These are phyloP conservation scores for Taxillus chinensis DNA, from an alignment of 164 flowering plant species.

Conservation along the genomic window DNA sequence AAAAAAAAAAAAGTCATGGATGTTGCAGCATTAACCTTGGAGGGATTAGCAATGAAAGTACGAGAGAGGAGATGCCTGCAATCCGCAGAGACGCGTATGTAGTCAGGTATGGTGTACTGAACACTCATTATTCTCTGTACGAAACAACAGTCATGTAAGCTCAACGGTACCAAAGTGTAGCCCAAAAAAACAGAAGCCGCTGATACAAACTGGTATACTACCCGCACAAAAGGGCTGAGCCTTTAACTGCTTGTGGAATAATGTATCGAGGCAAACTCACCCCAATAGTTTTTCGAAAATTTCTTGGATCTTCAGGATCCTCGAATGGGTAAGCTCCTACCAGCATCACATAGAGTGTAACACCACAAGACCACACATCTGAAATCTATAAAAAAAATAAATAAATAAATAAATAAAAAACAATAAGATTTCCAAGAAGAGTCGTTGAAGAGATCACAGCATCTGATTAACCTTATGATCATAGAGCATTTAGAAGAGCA, in stretches of 20 bases:
- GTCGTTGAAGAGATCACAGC: too few relatives aligned
- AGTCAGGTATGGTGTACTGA: constrained; percentile 64
- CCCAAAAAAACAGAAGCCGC: not conserved
- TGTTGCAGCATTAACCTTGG: constrained; percentile 30
- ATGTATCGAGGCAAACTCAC: constrained; percentile 22
- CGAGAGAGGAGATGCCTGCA: constrained; percentile 52
- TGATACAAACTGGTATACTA: not conserved
- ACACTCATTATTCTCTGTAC: constrained; percentile 54
- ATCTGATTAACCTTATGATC: too few relatives aligned
- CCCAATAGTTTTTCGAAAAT: constrained; percentile 51
- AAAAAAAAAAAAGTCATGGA: not conserved
- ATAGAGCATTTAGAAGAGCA: too few relatives aligned
- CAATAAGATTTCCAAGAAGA: too few relatives aligned
- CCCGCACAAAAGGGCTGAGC: not conserved
- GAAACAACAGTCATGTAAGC: not conserved
- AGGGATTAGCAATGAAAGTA: constrained; percentile 60
- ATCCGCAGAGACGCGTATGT: constrained; percentile 50
- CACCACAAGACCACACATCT: constrained; percentile 81
- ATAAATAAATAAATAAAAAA: not conserved
- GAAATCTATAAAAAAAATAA: constrained; percentile 35
- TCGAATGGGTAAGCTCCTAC: constrained; percentile 72
- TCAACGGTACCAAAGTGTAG: not conserved
- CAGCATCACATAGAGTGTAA: constrained; percentile 62
- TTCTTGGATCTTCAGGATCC: constrained; percentile 65
- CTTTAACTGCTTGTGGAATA: not conserved